Conservation (phyloP, 768 basidiomycete species). For the Trametes gibbosa region DNA sequence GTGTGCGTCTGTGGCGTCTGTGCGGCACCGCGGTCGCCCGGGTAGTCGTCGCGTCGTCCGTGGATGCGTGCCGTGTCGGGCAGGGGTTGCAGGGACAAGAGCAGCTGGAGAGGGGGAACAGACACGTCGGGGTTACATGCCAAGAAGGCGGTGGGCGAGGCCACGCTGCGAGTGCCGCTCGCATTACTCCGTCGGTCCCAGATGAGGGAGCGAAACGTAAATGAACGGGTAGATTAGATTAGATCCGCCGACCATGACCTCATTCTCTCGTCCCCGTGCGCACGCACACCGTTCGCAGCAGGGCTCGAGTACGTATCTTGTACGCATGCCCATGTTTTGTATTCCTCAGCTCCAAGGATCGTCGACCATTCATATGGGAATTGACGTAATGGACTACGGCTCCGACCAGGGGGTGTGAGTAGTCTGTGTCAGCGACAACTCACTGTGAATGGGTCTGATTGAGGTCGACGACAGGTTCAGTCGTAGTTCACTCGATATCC, state of each 20-base stretch:
- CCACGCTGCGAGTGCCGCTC: background rate
- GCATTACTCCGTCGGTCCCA: background rate
- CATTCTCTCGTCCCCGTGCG: slow-evolving; percentile 9
- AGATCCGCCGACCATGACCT: slow-evolving; percentile 16
- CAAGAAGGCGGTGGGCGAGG: slow-evolving; percentile 7
- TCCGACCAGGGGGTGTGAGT: too few relatives aligned
- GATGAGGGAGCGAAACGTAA: slow-evolving; percentile 13
- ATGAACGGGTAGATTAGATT: slow-evolving; percentile 17
- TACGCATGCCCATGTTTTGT: background rate
- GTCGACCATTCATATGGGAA: background rate
- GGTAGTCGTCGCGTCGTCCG: background rate
- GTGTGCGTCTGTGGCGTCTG: background rate
- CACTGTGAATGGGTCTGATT: too few relatives aligned
- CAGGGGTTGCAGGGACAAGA: background rate
- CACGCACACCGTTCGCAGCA: too few relatives aligned
- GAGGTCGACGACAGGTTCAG: too few relatives aligned
- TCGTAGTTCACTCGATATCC: too few relatives aligned
- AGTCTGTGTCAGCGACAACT: too few relatives aligned
- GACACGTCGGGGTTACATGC: slow-evolving; percentile 16
- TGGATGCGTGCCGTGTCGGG: background rate
- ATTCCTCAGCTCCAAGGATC: background rate
- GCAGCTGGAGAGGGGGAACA: background rate
- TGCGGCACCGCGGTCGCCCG: background rate
- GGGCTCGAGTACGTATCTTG: too few relatives aligned
- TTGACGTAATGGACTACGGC: background rate